These are phyloP conservation scores for Pinus taeda DNA, from an alignment of 75 land plant species.

Conservation along the genomic window DNA sequence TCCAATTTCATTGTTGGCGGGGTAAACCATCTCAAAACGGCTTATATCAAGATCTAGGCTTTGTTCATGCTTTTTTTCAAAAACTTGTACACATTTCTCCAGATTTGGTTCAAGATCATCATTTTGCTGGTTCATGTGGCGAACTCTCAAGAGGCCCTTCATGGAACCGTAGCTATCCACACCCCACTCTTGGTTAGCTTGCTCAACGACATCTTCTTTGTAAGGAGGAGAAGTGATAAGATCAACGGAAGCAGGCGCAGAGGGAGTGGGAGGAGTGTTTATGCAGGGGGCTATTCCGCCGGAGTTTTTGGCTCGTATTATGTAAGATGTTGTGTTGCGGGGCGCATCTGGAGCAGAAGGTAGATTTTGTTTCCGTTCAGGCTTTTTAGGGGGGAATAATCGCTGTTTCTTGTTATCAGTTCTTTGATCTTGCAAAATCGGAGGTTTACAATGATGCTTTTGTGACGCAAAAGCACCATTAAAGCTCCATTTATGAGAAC, in stretches of 20 bases:
- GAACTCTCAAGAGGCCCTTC: conserved; percentile 37
- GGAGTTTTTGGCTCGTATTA: conserved; percentile 13
- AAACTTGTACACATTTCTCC: not conserved
- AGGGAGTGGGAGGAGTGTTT: conserved; percentile 12
- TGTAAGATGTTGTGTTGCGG: conserved; percentile 17
- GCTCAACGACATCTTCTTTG: conserved; percentile 16
- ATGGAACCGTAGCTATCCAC: conserved; percentile 45
- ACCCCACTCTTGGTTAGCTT: conserved; percentile 21
- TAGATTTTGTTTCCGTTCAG: not conserved
- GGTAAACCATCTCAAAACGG: conserved; percentile 39
- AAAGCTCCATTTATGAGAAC: not conserved
- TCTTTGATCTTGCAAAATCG: not conserved
- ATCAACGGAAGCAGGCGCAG: conserved; percentile 21
- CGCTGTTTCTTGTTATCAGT: not conserved
- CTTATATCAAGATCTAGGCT: not conserved
- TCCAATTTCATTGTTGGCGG: not conserved
- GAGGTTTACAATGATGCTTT: not conserved
- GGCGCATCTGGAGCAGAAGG: conserved; percentile 4
- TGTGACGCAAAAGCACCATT: not conserved
- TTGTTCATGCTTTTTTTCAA: not conserved
- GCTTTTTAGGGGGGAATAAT: not conserved
- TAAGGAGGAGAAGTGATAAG: conserved; percentile 15
- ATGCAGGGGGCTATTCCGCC: conserved; percentile 9
- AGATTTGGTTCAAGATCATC: not conserved
- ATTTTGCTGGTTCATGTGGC: not conserved